Evolutionary conservation across 2,329 filamentous ascomycete genomes (phyloP).

Genomic region (Ophiobolus disseminans): DNA sequence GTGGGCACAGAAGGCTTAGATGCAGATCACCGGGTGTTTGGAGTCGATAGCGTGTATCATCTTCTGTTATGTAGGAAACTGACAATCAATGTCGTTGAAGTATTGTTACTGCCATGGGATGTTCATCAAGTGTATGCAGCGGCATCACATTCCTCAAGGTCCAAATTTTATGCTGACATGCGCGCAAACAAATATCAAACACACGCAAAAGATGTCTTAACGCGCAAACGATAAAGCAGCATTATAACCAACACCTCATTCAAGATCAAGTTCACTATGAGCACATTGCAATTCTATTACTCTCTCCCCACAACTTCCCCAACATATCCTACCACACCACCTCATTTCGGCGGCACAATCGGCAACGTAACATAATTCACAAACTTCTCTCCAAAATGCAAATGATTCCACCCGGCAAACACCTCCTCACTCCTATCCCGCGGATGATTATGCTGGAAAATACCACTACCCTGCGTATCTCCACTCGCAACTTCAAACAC

Average conservation of each 20-base stretch:
- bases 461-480: slow-evolving; percentile 66
- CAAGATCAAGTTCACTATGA: too few species aligned
- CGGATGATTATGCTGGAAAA: slow-evolving; percentile 62
- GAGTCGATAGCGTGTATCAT: not conserved
- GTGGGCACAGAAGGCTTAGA: slow-evolving; percentile 19
- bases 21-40: not conserved
- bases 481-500: slow-evolving; percentile 61
- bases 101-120: too few species aligned
- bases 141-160: too few species aligned
- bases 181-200: too few species aligned
- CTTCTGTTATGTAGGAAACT: not conserved
- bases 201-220: too few species aligned
- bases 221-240: too few species aligned
- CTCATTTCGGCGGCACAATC: slow-evolving; percentile 56
- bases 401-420: slow-evolving; percentile 59
- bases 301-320: not conserved
- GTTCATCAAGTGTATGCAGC: too few species aligned
- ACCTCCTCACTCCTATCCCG: slow-evolving; percentile 55
- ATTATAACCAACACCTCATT: too few species aligned
- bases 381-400: slow-evolving; percentile 59
- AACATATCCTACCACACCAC: not conserved
- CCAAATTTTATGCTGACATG: too few species aligned
- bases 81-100: too few species aligned
- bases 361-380: slow-evolving; percentile 63
- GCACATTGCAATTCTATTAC: too few species aligned